Base-by-base conservation (phyloP, 768 basidiomycete species). In the Collybia mongolica region DNA sequence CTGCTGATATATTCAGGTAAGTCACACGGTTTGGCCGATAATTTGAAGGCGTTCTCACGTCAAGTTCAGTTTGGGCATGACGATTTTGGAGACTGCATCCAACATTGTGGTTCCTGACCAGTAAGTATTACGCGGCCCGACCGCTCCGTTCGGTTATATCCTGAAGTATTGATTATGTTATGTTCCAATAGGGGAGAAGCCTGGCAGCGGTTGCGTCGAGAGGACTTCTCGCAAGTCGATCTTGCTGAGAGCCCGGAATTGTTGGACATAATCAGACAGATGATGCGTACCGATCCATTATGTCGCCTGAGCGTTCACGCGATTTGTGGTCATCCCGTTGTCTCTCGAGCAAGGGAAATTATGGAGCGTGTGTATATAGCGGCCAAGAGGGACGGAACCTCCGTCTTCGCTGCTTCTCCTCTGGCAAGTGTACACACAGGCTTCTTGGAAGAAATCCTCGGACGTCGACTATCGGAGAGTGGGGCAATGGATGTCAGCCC, bases 31-130 rank as follows among this genome's bases (percentile, higher is more conserved):
- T 68, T 39, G 46, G 60, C 53, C 66, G 70, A 65, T 57, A 46
- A 47, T 54, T 52, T 52, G 46, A 49, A 42, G 48, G 24, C 54
- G 24, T 59, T 73, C 73, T 79, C 72, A 81, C 68, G 70, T 69
- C 66, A 61, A 54, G 39, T 59, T 62, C 42, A 95, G 95, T 72
- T 81, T 99, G 65, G 97, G 97, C 49, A 90, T 98, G 81, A 90
- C 91, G 54, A 84, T 98, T 71, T 81, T 99, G 46, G 97, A 99
- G 77, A 87, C 92, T 48, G 90, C 95, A 46, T 82, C 92, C 54
- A 99, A 99, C 64, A 93, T 98, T 61, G 83, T 97, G 45, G 92
- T 99, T 40, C 97, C 97, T 69, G 93, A 94, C 72, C 94, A 90
- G 93, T 92, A 63, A 77, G 93, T 83, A 48, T 54, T 47, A 38